phyloP scores from a whole-genome alignment of 345 rosid genomes.

The Conringia planisiliqua region DNA sequence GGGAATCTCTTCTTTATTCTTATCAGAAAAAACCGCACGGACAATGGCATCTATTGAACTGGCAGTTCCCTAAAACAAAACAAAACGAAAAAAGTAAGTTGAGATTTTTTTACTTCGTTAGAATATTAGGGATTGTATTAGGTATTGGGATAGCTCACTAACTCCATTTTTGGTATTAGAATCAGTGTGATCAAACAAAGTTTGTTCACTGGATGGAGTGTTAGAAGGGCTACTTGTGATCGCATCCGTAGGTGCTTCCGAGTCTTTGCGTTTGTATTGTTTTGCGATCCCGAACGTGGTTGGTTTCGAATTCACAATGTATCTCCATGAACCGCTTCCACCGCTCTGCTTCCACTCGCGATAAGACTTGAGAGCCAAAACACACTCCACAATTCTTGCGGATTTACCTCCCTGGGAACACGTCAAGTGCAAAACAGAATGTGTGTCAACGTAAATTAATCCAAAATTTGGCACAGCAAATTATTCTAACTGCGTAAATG shows the following conservation, averaged over 20 bases:
- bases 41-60: slow-evolving; percentile 56
- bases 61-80: slow-evolving; percentile 35
- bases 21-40: slow-evolving; percentile 59
- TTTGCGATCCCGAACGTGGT: slow-evolving; percentile 41
- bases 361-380: slow-evolving; percentile 83
- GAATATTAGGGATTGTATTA: background rate
- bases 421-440: slow-evolving; percentile 1
- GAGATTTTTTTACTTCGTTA: background rate
- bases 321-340: slow-evolving; percentile 73
- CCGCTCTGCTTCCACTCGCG: slow-evolving; percentile 81
- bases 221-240: slow-evolving; percentile 46
- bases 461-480: background rate
- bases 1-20: slow-evolving; percentile 74
- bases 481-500: background rate
- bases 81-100: background rate
- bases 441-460: background rate
- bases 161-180: slow-evolving; percentile 55
- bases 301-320: slow-evolving; percentile 54
- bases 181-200: slow-evolving; percentile 26
- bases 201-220: slow-evolving; percentile 31
- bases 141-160: slow-evolving; percentile 39
- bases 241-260: slow-evolving; percentile 55
- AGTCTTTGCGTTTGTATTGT: slow-evolving; percentile 55
- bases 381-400: slow-evolving; percentile 69
- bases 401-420: slow-evolving; percentile 74